Base-by-base conservation (phyloP, 768 basidiomycete genomes). In the Trametes gibbosa region DNA sequence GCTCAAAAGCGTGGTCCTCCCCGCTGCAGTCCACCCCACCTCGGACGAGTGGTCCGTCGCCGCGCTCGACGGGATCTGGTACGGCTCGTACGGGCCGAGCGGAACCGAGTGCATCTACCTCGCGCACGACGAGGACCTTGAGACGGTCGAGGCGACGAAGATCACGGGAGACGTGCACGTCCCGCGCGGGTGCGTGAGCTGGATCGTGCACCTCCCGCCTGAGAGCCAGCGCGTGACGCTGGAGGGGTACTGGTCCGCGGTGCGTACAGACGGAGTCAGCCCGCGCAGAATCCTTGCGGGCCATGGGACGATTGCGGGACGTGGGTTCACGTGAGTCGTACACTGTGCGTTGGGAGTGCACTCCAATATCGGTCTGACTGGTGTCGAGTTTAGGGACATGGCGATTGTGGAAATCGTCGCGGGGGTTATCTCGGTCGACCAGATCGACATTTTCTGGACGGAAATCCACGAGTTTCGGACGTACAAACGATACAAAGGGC, bases 111-210 rank as follows among this genome's bases (percentile, higher is more conserved):
- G 50, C 35, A 57, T 62, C n/a, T 52, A 55, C 50, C 48, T 57
- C 35, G 29, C 50, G 25, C 19, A 43, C 41, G 17, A 56, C 42
- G 52, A 50, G n/a, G 39, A 46, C 24, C 35, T 40, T 10, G 35
- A n/a, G 1, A 37, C 41, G 32, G 21, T 66, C 9, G 59, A 49
- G 6, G 65, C 65, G 40, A 39, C 45, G 32, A 66, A 63, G 62
- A 56, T 66, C 40, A 63, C 62, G n/a, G 65, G 65, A 8, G 65
- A 66, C 53, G 32, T 51, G 7, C 47, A 63, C 35, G 60, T 66
- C 23, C 65, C 65, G 16, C 59, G 65, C 40, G 65, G 65, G 3
- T 53, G 46, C n/a, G 37, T 39, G 23, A 61, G 50, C 53, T 66
- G 65, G 65, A 51, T 48, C 29, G 46, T 56, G 23, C 46, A 50